These are phyloP conservation scores for Camelina laxa DNA, from an alignment of 345 rosid species.

Conservation along the genomic window DNA sequence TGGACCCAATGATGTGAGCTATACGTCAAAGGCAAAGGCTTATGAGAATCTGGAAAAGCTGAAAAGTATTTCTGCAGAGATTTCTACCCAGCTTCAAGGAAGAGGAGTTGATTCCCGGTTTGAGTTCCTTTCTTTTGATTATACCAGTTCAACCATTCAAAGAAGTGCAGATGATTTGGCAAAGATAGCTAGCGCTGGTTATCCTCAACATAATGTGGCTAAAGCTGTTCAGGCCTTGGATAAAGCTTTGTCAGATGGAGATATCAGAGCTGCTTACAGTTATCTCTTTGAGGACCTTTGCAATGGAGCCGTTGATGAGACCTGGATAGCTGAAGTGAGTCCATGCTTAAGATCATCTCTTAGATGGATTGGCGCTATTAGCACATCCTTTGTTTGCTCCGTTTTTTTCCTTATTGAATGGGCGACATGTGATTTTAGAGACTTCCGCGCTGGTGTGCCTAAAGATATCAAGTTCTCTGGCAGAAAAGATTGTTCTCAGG, in stretches of 20 bases:
- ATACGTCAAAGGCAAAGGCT: slow-evolving; percentile 71
- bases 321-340: slow-evolving; percentile 87
- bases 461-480: slow-evolving; percentile 77
- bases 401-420: slow-evolving; percentile 94
- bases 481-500: slow-evolving; percentile 77
- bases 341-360: slow-evolving; percentile 84
- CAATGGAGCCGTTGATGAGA: slow-evolving; percentile 72
- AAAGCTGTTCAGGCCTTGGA: slow-evolving; percentile 93
- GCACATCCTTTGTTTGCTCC: slow-evolving; percentile 71
- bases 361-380: slow-evolving; percentile 78
- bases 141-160: slow-evolving; percentile 72
- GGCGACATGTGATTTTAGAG: slow-evolving; percentile 96
- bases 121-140: slow-evolving; percentile 73
- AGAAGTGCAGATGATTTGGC: slow-evolving; percentile 79
- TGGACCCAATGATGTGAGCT: slow-evolving; percentile 68
- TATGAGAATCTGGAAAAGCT: slow-evolving; percentile 70
- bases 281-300: slow-evolving; percentile 79
- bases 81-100: slow-evolving; percentile 57
- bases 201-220: slow-evolving; percentile 71
- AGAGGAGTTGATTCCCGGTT: slow-evolving; percentile 74
- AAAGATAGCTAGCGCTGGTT: slow-evolving; percentile 71
- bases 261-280: slow-evolving; percentile 63
- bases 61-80: slow-evolving; percentile 58
- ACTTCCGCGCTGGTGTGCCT: slow-evolving; percentile 69
- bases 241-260: slow-evolving; percentile 81